Base-by-base conservation (phyloP, 2,329 filamentous ascomycete species). In the Apiospora malaysiana region DNA sequence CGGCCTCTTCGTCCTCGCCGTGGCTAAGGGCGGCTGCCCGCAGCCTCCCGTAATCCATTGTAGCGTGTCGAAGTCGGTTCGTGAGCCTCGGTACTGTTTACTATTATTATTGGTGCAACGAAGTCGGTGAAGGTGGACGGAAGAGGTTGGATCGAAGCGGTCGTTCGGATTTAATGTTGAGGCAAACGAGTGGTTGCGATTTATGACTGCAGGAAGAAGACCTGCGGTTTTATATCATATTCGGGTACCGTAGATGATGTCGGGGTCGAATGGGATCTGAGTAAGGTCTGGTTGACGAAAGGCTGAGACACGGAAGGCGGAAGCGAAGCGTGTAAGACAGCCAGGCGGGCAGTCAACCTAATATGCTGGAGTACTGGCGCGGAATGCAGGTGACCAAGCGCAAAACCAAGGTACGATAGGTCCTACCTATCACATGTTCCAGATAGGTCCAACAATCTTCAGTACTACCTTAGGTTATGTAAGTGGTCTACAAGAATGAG, bases 1-100 rank as follows among this genome's bases (percentile, higher is more conserved):
- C 96, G 56, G 96, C 96, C 82, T 98, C 96, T 81, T 98, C 96
- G 76, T 97, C 94, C 72, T 94, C 93, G 75, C 93, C 93, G 71
- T 94, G 92, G 70, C 89, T 90, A 84, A 99, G 89, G 37, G 96
- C 96, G 77, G 94, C 93, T 76, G 95, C 94, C 78, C 94, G 93
- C 74, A 99, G 86, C 78, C 92, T 89, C 46, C 90, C 88, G 77
- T 92, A 92, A 80, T 93, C 91, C 91, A 94, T 93, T 43, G 75
- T 78, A 66, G 69, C 63, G 21, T 40, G 32, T 21, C 56, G 56
- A 63, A 40, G 56, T 40, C 21, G 27, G 56, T 40, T 40, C 32
- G 56, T 10, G 32, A 63, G 18, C 4, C 56, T 63, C 27, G 56
- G 56, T 45, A 45, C 25, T 32, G 32, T 32, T 6, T 40, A 14